A percentile compares a stretch with the other conserved stretches of the same genome.
These are phyloP conservation scores for Coemansia sp. DNA, from an alignment of 192 early-diverging fungal species.

Conservation along the genomic window DNA sequence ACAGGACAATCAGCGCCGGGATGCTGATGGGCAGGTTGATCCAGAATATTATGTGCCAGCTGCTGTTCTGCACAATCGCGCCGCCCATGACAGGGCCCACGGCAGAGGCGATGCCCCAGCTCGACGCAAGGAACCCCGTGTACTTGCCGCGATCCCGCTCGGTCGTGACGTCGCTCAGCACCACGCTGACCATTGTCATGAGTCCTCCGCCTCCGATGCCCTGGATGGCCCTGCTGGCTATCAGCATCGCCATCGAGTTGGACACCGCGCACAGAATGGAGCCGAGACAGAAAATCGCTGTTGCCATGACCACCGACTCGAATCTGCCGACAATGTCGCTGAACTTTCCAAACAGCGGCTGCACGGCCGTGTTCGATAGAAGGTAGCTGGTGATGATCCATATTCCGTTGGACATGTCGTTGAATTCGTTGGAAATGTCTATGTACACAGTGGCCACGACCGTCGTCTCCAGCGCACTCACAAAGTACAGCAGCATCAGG, in stretches of 20 bases:
- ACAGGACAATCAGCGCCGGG: conserved; percentile 42
- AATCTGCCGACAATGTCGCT: conserved; percentile 81
- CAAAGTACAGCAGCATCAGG: conserved; percentile 55
- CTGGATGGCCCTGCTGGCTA: conserved; percentile 64
- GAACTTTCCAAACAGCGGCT: conserved; percentile 77
- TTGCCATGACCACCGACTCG: conserved; percentile 52
- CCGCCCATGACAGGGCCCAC: conserved; percentile 63
- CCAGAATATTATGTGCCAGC: conserved; percentile 62
- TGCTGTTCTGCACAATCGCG: conserved; percentile 54
- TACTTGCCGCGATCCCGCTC: conserved; percentile 64
- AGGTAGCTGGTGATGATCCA: conserved; percentile 80
- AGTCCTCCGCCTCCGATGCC: conserved; percentile 72
- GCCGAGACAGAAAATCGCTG: conserved; percentile 55
- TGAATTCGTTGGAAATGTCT: conserved; percentile 60
- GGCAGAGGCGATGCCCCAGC: conserved; percentile 60
- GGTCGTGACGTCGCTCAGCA: conserved; percentile 64
- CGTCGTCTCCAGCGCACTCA: conserved; percentile 68
- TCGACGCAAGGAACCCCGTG: conserved; percentile 54
- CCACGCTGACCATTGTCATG: conserved; percentile 61
- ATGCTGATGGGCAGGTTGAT: conserved; percentile 56
- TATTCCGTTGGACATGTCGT: conserved; percentile 59
- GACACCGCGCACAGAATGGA: conserved; percentile 58
- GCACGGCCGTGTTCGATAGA: conserved; percentile 67
- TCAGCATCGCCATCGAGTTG: conserved; percentile 63
- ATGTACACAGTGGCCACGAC: conserved; percentile 72